phyloP scores from a whole-genome alignment of 805 yeast species.

The Yamadazyma phyllophila region DNA sequence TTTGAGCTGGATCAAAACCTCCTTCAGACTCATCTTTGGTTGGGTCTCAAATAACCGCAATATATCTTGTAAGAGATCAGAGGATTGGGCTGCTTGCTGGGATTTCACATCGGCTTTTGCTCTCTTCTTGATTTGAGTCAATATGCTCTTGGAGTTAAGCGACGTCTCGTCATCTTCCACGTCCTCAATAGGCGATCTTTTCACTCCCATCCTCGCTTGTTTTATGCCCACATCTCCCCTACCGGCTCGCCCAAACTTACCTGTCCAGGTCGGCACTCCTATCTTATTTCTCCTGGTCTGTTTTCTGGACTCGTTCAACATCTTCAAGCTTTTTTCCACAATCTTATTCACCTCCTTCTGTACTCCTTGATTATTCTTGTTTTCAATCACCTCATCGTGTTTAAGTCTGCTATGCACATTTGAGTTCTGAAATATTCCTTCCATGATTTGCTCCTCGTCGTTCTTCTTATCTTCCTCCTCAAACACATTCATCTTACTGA shows the following conservation, averaged over 20 bases:
- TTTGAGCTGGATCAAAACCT: slow-evolving; percentile 11
- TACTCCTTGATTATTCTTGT: slow-evolving; percentile 49
- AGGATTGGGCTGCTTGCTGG: neutral
- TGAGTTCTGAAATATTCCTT: slow-evolving; percentile 60
- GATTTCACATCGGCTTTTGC: slow-evolving; percentile 28
- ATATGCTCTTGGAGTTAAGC: slow-evolving; percentile 27
- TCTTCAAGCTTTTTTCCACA: slow-evolving; percentile 52
- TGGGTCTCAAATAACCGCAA: neutral
- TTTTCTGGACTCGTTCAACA: slow-evolving; percentile 59
- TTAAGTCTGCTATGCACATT: slow-evolving; percentile 73
- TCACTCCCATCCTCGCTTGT: neutral
- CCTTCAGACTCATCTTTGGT: slow-evolving; percentile 4
- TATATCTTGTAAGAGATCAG: slow-evolving; percentile 8
- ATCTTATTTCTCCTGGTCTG: slow-evolving; percentile 46
- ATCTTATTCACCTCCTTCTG: slow-evolving; percentile 62
- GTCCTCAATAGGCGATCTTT: neutral
- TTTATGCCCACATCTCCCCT: slow-evolving; percentile 25
- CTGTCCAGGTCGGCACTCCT: slow-evolving; percentile 97
- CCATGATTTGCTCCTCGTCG: slow-evolving; percentile 68
- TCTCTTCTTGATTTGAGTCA: slow-evolving; percentile 13
- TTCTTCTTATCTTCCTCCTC: slow-evolving; percentile 41
- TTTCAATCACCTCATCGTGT: slow-evolving; percentile 74
- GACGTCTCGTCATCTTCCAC: neutral
- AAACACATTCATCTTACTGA: slow-evolving; percentile 66
- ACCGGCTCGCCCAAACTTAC: slow-evolving; percentile 85